Evolutionary conservation across 331 rosid genomes (phyloP).

Genomic region (Quercus tomentella): DNA sequence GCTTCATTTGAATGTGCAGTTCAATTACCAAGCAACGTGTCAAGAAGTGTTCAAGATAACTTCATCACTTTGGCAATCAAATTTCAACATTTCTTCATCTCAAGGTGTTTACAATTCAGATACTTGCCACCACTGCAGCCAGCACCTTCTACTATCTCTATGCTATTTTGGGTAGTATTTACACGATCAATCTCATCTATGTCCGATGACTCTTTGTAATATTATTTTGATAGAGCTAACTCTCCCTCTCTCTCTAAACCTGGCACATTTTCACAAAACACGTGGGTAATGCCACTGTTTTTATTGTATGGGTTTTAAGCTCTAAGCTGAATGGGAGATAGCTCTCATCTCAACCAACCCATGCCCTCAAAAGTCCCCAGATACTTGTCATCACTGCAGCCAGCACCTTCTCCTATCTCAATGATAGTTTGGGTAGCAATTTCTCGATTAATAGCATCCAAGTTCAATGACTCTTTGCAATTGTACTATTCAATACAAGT

Average conservation of each 20-base stretch:
- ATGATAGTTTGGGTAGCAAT: too few relatives aligned
- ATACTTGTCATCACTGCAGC: too few relatives aligned
- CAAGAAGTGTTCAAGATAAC: slow-evolving; percentile 10
- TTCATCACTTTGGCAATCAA: slow-evolving; percentile 7
- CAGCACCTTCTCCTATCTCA: too few relatives aligned
- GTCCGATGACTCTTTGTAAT: neutral
- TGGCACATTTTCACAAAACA: too few relatives aligned
- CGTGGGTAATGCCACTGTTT: too few relatives aligned
- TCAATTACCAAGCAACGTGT: neutral
- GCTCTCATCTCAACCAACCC: too few relatives aligned
- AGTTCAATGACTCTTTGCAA: too few relatives aligned
- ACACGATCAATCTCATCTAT: slow-evolving; percentile 15
- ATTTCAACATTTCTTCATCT: slow-evolving; percentile 26
- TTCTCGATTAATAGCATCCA: too few relatives aligned
- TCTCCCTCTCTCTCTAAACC: neutral
- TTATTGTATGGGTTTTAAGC: too few relatives aligned
- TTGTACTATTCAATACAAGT: too few relatives aligned
- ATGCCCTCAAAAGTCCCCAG: too few relatives aligned
- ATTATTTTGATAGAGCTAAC: neutral
- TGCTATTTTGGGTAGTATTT: slow-evolving; percentile 18
- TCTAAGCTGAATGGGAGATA: too few relatives aligned
- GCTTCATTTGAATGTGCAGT: slow-evolving; percentile 4
- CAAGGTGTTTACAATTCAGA: slow-evolving; percentile 19
- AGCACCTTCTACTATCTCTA: neutral
- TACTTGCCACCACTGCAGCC: neutral